A percentile compares a stretch with the other conserved stretches of the same genome.
Evolutionary conservation across 352 stramenopile species (phyloP).

Genomic region (Phytophthora sansomeana): DNA sequence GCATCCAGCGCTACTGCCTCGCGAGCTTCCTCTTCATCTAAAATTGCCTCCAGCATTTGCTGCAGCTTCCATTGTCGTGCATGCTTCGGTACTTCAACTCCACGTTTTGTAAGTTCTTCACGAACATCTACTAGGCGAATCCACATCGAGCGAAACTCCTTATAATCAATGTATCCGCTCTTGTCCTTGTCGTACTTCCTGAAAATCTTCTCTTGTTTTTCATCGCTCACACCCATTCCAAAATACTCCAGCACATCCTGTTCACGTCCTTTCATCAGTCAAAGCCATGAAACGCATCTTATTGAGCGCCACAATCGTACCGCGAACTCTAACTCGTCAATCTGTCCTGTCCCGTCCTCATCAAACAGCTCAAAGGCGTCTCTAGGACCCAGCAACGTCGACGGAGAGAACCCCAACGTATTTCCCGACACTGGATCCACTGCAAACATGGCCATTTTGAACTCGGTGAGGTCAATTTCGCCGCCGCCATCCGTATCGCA

Average conservation of each 20-base stretch:
- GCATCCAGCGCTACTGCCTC: conserved; percentile 86
- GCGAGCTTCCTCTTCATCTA: conserved; percentile 91
- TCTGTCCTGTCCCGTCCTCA: conserved; percentile 86
- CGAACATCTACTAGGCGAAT: conserved; percentile 81
- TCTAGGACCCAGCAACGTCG: conserved; percentile 77
- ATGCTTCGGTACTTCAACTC: conserved; percentile 91
- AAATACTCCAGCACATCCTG: conserved; percentile 95
- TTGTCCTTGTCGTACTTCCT: conserved; percentile 94
- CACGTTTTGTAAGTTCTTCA: conserved; percentile 87
- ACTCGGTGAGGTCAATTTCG: conserved; percentile 94
- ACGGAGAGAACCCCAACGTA: conserved; percentile 85
- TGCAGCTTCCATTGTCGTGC: conserved; percentile 79
- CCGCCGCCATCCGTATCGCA: conserved; percentile 91
- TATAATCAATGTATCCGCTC: conserved; percentile 93
- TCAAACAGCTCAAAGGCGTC: conserved; percentile 95
- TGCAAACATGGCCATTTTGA: conserved; percentile 94
- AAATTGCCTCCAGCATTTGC: conserved; percentile 85
- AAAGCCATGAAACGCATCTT: background rate
- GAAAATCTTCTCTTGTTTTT: conserved; percentile 93
- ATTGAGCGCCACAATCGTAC: conserved; percentile 35
- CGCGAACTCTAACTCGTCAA: conserved; percentile 95
- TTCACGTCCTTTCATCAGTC: background rate
- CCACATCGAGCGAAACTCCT: conserved; percentile 95
- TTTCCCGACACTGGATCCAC: conserved; percentile 90
- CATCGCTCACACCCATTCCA: conserved; percentile 87